phyloP scores from a whole-genome alignment of 805 yeast genomes.

The Vanderwaltozyma polyspora region DNA sequence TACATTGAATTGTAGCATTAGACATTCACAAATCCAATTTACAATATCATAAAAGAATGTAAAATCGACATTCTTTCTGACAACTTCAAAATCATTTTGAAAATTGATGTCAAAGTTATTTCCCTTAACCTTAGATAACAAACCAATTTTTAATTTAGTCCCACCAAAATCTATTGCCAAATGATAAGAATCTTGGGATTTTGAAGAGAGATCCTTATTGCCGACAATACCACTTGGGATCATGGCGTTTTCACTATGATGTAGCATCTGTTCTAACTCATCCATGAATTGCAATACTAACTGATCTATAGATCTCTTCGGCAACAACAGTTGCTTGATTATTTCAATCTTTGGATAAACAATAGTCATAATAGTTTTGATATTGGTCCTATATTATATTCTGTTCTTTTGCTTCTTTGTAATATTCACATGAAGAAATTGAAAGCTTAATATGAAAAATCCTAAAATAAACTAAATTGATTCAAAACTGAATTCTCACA shows the following conservation, averaged over 20 bases:
- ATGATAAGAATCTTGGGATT: not conserved
- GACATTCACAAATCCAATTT: slow-evolving; percentile 6
- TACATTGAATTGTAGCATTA: slow-evolving; percentile 5
- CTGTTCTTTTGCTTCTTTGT: too few relatives aligned
- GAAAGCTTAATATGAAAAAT: too few relatives aligned
- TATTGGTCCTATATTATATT: not conserved
- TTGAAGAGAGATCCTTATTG: not conserved
- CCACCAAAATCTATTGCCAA: slow-evolving; percentile 25
- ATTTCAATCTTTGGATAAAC: slow-evolving; percentile 1
- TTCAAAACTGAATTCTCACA: too few relatives aligned
- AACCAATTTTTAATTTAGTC: slow-evolving; percentile 17
- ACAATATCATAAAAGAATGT: slow-evolving; percentile 13
- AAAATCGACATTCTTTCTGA: slow-evolving; percentile 9
- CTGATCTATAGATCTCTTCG: slow-evolving; percentile 6
- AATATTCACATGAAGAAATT: too few relatives aligned
- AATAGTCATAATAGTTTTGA: slow-evolving; percentile 3
- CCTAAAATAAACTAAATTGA: too few relatives aligned
- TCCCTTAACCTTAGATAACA: slow-evolving; percentile 5
- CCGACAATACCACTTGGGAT: slow-evolving; percentile 6
- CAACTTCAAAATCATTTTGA: slow-evolving; percentile 7
- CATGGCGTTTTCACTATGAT: slow-evolving; percentile 15
- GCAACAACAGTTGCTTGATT: slow-evolving; percentile 5
- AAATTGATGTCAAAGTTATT: slow-evolving; percentile 8
- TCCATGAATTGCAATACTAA: slow-evolving; percentile 6
- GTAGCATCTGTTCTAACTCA: slow-evolving; percentile 11